Base-by-base conservation (phyloP, 2,329 filamentous ascomycete genomes). In the Cryphonectria radicalis region DNA sequence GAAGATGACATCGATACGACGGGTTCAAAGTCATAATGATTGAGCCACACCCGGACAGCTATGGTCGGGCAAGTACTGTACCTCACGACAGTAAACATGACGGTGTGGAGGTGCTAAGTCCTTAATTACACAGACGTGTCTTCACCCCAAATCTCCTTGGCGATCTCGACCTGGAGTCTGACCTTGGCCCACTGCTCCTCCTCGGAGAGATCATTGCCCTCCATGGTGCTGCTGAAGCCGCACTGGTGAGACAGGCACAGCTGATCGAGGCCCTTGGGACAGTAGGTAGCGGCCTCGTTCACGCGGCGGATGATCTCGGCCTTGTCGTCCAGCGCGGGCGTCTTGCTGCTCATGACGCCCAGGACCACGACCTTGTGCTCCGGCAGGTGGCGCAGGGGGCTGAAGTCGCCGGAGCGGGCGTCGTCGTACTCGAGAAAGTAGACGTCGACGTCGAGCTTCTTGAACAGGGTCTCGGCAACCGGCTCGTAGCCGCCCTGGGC, bases 371-470 rank as follows among this genome's bases (percentile, higher is more conserved):
- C 81, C 80, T 89, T 89, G 79, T 84, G 75, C 68, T 82, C 82
- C 4, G 87, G 86, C 65, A 89, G 79, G 77, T 85, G 83, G n/a
- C 86, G 79, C 70, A 89, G 81, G 0, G 87, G 87, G 50, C 80
- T 81, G 78, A 89, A 89, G 77, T 88, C 87, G 19, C 87, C 87
- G 0, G 82, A 85, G 2, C 87, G 82, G 43, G 85, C 86, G 73
- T 88, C 86, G 76, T 89, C 87, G 77, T 87, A 89, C 78, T 89
- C 87, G 75, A 89, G 83, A 80, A 88, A 89, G 79, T 88, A 89
- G 19, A 84, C 86, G 74, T 89, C 86, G 4, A 83, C 79, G 0
- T 84, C 85, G 70, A 81, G 81, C 72, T 74, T 72, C 8, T 77
- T 84, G 70, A 86, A 86, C 77, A 83, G 81, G 17, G 83, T 84